Conservation (phyloP, 202 grass and related monocot genomes). For the Sporobolus alterniflorus region DNA sequence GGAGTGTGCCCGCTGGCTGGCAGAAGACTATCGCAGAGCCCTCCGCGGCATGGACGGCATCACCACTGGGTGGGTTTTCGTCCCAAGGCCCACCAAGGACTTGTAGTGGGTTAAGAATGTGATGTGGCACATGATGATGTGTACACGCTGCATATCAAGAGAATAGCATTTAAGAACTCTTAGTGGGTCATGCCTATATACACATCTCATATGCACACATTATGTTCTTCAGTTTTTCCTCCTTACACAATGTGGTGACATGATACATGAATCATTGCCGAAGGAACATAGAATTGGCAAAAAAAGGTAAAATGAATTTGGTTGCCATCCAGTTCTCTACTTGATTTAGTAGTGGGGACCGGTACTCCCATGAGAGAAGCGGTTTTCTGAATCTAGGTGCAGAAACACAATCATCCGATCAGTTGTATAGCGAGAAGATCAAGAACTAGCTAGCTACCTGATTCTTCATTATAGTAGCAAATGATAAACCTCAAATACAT, state of each 20-base stretch:
- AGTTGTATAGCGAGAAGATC: neutral
- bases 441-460: neutral
- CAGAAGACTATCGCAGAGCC: too few relatives aligned
- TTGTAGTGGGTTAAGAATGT: too few relatives aligned
- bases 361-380: neutral
- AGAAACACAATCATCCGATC: neutral
- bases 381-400: constrained; percentile 2
- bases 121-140: too few relatives aligned
- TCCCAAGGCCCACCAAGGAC: too few relatives aligned
- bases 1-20: too few relatives aligned
- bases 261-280: neutral
- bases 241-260: neutral
- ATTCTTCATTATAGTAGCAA: neutral
- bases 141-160: too few relatives aligned
- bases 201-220: too few relatives aligned
- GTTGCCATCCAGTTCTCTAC: neutral
- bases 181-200: too few relatives aligned
- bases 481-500: neutral
- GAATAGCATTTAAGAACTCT: too few relatives aligned
- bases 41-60: too few relatives aligned
- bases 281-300: neutral
- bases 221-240: neutral
- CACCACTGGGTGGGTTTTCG: too few relatives aligned
- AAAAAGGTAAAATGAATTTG: neutral
- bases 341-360: constrained; percentile 12